Conservation (phyloP, 768 basidiomycete genomes). For the Boletus bicolor region DNA sequence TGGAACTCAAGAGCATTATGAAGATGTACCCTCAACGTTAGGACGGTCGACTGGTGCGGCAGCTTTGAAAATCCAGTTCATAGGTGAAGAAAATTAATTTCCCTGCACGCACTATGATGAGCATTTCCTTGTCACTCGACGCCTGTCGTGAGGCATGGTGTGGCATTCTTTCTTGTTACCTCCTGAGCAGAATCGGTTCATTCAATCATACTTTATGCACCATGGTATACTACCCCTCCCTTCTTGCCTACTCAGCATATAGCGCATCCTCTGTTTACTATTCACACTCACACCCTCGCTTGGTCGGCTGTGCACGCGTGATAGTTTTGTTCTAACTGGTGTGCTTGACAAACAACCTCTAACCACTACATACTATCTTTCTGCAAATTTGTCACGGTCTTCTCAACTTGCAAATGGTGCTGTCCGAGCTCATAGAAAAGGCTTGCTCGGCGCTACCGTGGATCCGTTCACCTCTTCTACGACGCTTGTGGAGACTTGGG, state of each 20-base stretch:
- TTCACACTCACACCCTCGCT: background rate
- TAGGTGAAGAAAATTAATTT: conserved; percentile 4
- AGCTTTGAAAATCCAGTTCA: conserved; percentile 10
- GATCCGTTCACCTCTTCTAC: conserved; percentile 2
- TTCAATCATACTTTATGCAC: conserved; percentile 9
- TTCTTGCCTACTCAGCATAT: conserved; percentile 7
- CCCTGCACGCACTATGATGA: background rate
- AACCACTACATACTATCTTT: background rate
- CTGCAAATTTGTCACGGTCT: background rate
- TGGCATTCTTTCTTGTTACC: conserved; percentile 8
- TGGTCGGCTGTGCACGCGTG: background rate
- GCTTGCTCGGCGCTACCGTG: conserved; percentile 1
- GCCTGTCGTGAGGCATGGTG: background rate
- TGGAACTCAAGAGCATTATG: conserved; percentile 6
- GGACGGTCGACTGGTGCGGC: conserved; percentile 27
- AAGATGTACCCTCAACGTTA: conserved; percentile 24
- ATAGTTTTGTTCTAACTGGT: background rate
- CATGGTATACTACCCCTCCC: background rate
- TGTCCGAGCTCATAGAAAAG: conserved; percentile 8
- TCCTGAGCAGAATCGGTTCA: background rate
- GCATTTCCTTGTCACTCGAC: background rate
- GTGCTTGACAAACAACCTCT: background rate
- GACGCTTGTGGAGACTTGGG: conserved; percentile 8
- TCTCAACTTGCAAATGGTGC: conserved; percentile 1
- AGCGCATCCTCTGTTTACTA: conserved; percentile 6